A percentile compares a stretch with the other conserved stretches of the same genome.
Conservation (phyloP, 257 asterid genomes). For the Avicennia marina region DNA sequence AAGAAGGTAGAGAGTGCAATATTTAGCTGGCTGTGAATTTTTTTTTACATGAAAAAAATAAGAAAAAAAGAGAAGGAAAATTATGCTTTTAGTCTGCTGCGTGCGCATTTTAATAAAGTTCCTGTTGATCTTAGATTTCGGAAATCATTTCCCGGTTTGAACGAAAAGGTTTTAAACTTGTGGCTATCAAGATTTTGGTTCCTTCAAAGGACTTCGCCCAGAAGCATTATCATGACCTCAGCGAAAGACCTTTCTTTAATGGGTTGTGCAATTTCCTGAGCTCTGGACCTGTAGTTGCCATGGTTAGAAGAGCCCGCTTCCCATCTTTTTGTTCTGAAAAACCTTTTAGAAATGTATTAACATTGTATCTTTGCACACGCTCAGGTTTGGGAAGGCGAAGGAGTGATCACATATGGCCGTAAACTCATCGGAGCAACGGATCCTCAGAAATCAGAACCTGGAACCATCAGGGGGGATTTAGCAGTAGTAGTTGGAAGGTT, state of each 20-base stretch:
- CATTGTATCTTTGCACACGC: neutral
- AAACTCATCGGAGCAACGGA: constrained; percentile 85
- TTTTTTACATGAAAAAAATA: too few relatives aligned
- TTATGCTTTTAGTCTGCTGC: neutral
- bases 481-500: constrained; percentile 84
- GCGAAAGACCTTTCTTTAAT: constrained; percentile 64
- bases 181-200: constrained; percentile 56
- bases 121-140: constrained; percentile 41
- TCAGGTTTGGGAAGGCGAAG: constrained; percentile 94
- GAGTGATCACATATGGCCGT: constrained; percentile 73
- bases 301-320: constrained; percentile 40
- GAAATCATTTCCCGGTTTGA: constrained; percentile 73
- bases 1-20: too few relatives aligned
- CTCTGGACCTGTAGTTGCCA: constrained; percentile 84
- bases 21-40: too few relatives aligned
- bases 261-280: constrained; percentile 81
- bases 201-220: constrained; percentile 72
- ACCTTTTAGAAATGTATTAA: neutral
- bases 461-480: constrained; percentile 83
- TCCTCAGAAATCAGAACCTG: constrained; percentile 89
- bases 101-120: constrained; percentile 3
- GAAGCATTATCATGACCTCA: constrained; percentile 72
- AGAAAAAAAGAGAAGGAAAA: neutral
- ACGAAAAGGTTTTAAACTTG: constrained; percentile 73
- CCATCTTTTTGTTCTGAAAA: neutral